Evolutionary conservation across 768 basidiomycete genomes (phyloP).

Genomic region (Leccinum boreale): DNA sequence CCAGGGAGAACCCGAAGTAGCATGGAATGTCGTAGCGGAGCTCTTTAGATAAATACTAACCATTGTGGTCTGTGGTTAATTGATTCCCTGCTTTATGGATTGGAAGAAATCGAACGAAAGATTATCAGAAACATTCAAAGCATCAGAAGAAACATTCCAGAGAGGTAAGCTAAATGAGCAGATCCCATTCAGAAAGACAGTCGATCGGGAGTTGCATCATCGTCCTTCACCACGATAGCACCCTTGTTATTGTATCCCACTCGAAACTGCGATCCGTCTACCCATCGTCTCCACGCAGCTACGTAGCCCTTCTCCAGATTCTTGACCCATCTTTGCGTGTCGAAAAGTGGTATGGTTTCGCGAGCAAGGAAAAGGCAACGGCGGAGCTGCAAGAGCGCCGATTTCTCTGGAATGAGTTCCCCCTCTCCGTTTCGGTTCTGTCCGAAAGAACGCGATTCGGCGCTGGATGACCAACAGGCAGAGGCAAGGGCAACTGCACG

Average conservation of each 20-base stretch:
- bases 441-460: slow-evolving; percentile 1
- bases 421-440: neutral
- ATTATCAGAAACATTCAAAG: neutral
- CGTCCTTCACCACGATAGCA: slow-evolving; percentile 30
- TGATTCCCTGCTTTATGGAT: neutral
- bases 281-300: slow-evolving; percentile 48
- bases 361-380: slow-evolving; percentile 40
- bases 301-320: slow-evolving; percentile 45
- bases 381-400: slow-evolving; percentile 40
- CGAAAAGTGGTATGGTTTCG: slow-evolving; percentile 44
- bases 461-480: slow-evolving; percentile 21
- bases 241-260: slow-evolving; percentile 31
- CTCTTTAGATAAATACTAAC: neutral
- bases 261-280: slow-evolving; percentile 37
- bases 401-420: slow-evolving; percentile 9
- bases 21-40: slow-evolving; percentile 11
- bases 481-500: slow-evolving; percentile 42
- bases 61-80: neutral
- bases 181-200: neutral
- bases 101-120: neutral
- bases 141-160: neutral
- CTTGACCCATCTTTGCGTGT: slow-evolving; percentile 44
- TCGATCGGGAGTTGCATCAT: slow-evolving; percentile 14
- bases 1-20: slow-evolving; percentile 10
- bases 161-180: neutral